A percentile compares a stretch with the other conserved stretches of the same genome.
Evolutionary conservation across 352 stramenopile genomes (phyloP).

Genomic region (Globisporangium rhizosaccharum): DNA sequence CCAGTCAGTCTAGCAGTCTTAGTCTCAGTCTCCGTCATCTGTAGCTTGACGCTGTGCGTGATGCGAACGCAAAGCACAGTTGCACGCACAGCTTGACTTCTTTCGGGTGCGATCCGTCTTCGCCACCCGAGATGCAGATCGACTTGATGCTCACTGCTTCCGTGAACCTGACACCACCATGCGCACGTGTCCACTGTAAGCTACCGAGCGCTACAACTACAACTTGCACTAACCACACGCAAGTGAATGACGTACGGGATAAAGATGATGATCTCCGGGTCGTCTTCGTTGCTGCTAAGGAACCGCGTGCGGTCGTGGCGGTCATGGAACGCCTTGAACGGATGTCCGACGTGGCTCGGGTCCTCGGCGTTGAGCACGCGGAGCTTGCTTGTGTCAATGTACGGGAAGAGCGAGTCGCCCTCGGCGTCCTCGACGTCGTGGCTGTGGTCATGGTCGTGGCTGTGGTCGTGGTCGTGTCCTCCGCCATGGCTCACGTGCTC

Average conservation of each 20-base stretch:
- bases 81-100: constrained; percentile 63
- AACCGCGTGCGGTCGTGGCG: constrained; percentile 60
- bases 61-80: too few relatives aligned
- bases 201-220: background rate
- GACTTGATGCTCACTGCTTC: constrained; percentile 87
- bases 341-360: constrained; percentile 46
- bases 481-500: constrained; percentile 43
- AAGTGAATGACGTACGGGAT: constrained; percentile 37
- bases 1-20: too few relatives aligned
- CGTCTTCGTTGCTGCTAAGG: constrained; percentile 73
- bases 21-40: background rate
- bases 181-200: background rate
- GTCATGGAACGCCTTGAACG: constrained; percentile 82
- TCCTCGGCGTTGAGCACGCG: constrained; percentile 73
- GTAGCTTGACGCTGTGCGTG: too few relatives aligned
- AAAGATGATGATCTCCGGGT: constrained; percentile 81
- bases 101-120: constrained; percentile 78
- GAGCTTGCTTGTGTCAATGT: constrained; percentile 85
- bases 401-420: constrained; percentile 77
- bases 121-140: constrained; percentile 78
- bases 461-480: constrained; percentile 36
- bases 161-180: constrained; percentile 45
- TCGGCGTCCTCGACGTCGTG: constrained; percentile 69
- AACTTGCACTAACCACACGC: background rate
- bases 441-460: constrained; percentile 53